Base-by-base conservation (phyloP, 371 early-diverging fungal species). In the Nematocida parisii region DNA sequence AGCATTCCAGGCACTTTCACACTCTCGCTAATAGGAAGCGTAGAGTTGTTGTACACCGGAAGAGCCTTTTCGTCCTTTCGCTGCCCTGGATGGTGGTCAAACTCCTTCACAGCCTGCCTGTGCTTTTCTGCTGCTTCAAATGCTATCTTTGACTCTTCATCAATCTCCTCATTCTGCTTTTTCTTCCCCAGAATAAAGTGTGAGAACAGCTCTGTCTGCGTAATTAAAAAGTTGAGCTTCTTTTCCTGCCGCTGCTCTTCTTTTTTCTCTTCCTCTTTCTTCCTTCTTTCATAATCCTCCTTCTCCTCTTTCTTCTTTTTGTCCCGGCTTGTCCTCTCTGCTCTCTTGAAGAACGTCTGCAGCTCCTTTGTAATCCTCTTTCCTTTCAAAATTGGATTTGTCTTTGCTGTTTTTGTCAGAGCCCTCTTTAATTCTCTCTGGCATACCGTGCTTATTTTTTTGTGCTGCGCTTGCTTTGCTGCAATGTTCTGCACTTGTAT, bases 171-270 rank as follows among this genome's bases (percentile, higher is more conserved):
- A 46, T 50, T 64, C 20, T 74, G 75, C 24, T 60, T 40, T 18
- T 83, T 82, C 46, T 80, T 80, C 52, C 85, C 86, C 24, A 86
- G 92, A 71, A 95, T 91, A 89, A 95, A 97, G 87, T 95, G 94
- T 80, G 93, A 92, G 88, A 93, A 97, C 2, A 96, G 89, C 84
- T 97, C 96, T 4, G 96, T 95, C 85, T 97, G 95, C 0, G 92
- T 92, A 71, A 95, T 92, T 75, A 97, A 89, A 84, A 95, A 95
- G 85, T 95, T 92, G 66, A 97, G 90, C 86, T 97, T 97, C 77
- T 93, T 90, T 4, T 91, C 91, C 85, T 95, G 95, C 71, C 95
- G 89, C 60, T 90, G 88, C 13, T 90, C 91, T 86, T 96, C 96
- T 61, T 93, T 90, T 50, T 89, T 88, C 83, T 95, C 95, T 85